Conservation (phyloP, 2,329 filamentous ascomycete genomes). For the Lachnellula cervina region DNA sequence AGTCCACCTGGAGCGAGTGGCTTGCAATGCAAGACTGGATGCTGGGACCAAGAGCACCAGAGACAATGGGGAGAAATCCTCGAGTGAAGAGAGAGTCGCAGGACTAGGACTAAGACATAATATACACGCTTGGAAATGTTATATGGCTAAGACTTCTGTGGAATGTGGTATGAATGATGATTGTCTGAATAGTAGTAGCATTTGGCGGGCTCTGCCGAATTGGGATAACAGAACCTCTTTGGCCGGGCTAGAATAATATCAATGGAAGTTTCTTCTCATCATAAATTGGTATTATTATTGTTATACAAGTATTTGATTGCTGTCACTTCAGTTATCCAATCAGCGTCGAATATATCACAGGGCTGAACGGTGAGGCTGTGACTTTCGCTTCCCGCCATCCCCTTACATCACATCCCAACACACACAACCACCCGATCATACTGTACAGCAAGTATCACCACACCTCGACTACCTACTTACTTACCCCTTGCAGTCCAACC, state of each 20-base stretch:
- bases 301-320: neutral
- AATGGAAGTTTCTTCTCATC: neutral
- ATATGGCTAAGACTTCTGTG: neutral
- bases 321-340: neutral
- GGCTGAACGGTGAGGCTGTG: slow-evolving; percentile 9
- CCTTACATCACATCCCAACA: neutral
- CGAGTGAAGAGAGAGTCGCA: slow-evolving; percentile 19
- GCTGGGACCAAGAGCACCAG: slow-evolving; percentile 60
- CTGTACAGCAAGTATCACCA: neutral
- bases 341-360: neutral
- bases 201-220: neutral
- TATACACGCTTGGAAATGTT: neutral
- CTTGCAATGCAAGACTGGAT: slow-evolving; percentile 98
- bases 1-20: slow-evolving; percentile 90
- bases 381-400: neutral
- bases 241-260: neutral
- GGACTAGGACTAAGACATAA: neutral
- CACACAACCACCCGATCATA: neutral
- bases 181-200: slow-evolving; percentile 4
- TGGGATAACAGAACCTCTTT: neutral
- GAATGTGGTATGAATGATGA: slow-evolving; percentile 11
- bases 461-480: neutral
- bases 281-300: neutral
- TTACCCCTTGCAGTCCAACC: no score
- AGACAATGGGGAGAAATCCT: slow-evolving; percentile 4